Percentiles rank a stretch among this genome's conserved stretches.
These are phyloP conservation scores for Xylaria curta DNA, from an alignment of 495 filamentous ascomycete genomes.

Conservation along the genomic window DNA sequence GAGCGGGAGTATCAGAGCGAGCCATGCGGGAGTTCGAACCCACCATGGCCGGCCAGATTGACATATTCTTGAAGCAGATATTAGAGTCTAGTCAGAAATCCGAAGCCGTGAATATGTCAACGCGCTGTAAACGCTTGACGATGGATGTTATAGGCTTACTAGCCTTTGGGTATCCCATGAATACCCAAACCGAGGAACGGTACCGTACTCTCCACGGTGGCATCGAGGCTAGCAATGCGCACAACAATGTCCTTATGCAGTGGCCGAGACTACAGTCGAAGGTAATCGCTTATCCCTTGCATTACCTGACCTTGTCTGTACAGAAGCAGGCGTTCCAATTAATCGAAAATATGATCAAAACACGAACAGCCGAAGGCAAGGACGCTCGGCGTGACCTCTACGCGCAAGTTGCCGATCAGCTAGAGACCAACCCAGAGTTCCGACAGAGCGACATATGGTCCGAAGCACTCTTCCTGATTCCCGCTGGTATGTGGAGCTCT, in stretches of 20 bases:
- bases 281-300: constrained; percentile 8
- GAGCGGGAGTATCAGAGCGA: constrained; percentile 24
- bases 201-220: constrained; percentile 22
- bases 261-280: constrained; percentile 19
- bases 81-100: constrained; percentile 36
- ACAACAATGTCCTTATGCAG: constrained; percentile 28
- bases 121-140: constrained; percentile 11
- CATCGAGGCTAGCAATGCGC: constrained; percentile 7
- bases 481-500: constrained; percentile 25
- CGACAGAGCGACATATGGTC: constrained; percentile 27
- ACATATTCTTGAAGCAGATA: constrained; percentile 33
- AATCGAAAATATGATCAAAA: constrained; percentile 26
- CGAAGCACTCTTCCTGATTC: constrained; percentile 30
- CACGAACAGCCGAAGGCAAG: constrained; percentile 23
- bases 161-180: constrained; percentile 32
- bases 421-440: neutral
- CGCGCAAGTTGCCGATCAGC: constrained; percentile 16
- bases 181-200: constrained; percentile 24
- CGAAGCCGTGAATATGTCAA: constrained; percentile 27
- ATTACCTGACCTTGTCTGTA: constrained; percentile 1
- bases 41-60: constrained; percentile 31
- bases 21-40: constrained; percentile 35
- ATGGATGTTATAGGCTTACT: constrained; percentile 35
- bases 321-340: constrained; percentile 18
- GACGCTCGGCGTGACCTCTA: constrained; percentile 25